A percentile compares a stretch with the other conserved stretches of the same genome.
These are phyloP conservation scores for Naganishia friedmannii DNA, from an alignment of 768 basidiomycete genomes.

Conservation along the genomic window DNA sequence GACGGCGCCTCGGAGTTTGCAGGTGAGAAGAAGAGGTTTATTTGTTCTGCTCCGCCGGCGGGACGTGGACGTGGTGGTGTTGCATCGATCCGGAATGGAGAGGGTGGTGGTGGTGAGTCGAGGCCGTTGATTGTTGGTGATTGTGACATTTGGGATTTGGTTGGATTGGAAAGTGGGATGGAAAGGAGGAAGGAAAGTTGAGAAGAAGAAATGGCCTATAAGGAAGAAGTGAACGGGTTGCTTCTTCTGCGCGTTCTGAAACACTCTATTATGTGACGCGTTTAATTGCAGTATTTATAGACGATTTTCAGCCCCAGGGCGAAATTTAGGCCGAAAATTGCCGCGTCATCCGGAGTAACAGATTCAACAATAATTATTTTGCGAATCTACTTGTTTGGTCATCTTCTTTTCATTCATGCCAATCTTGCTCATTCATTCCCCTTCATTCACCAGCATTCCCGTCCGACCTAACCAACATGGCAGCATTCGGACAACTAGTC, in stretches of 20 bases:
- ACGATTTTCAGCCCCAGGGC: too few species aligned
- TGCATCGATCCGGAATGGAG: slow-evolving; percentile 7
- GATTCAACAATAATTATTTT: too few species aligned
- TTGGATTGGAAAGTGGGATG: not conserved
- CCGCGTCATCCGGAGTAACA: too few species aligned
- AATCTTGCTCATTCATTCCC: not conserved
- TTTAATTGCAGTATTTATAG: too few species aligned
- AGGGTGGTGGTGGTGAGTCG: slow-evolving; percentile 6
- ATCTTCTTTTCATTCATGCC: not conserved
- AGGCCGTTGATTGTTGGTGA: not conserved
- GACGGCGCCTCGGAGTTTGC: not conserved
- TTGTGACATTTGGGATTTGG: not conserved
- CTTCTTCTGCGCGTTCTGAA: too few species aligned
- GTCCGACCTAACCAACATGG: slow-evolving; percentile 11
- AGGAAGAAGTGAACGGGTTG: too few species aligned
- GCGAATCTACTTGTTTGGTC: not conserved
- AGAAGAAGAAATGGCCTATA: not conserved
- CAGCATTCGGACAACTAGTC: slow-evolving; percentile 51
- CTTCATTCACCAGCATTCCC: not conserved
- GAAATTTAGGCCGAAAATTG: too few species aligned
- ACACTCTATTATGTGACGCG: too few species aligned
- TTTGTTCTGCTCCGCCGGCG: not conserved
- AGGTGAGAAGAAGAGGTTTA: slow-evolving; percentile 21
- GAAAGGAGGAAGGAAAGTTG: not conserved
- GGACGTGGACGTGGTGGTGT: not conserved